A percentile compares a stretch with the other conserved stretches of the same genome.
Conservation (phyloP, 1,284 basidiomycete species). For the Neotropicomus parvogracilis region DNA sequence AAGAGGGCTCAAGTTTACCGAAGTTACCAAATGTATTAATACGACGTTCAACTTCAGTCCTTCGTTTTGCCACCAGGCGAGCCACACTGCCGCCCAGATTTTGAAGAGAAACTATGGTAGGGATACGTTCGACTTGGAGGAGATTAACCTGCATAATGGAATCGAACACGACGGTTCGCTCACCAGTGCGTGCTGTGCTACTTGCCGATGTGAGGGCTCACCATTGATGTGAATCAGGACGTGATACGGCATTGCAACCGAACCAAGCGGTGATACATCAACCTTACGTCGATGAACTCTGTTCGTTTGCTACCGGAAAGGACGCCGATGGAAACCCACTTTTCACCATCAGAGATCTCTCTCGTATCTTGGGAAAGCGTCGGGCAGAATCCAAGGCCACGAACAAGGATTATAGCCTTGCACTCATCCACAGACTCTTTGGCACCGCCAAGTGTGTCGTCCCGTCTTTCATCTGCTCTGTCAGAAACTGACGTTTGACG, state of each 20-base stretch:
- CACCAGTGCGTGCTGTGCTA: constrained; percentile 36
- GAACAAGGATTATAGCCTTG: constrained; percentile 53
- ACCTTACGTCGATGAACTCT: constrained; percentile 51
- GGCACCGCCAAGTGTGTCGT: constrained; percentile 58
- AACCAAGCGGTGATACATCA: constrained; percentile 51
- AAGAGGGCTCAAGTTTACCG: constrained; percentile 58
- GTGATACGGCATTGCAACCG: constrained; percentile 47
- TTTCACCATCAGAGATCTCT: constrained; percentile 54
- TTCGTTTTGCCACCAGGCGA: constrained; percentile 61
- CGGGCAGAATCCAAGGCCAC: constrained; percentile 49
- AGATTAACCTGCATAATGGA: constrained; percentile 67
- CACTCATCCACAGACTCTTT: constrained; percentile 52
- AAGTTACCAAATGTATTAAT: constrained; percentile 39
- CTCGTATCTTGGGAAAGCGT: constrained; percentile 52
- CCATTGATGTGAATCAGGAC: constrained; percentile 39
- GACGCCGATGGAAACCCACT: constrained; percentile 43
- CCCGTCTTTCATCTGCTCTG: not conserved
- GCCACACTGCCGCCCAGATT: constrained; percentile 52
- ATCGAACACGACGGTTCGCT: constrained; percentile 36
- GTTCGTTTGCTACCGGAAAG: constrained; percentile 56
- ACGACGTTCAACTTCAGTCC: constrained; percentile 61
- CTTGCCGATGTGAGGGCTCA: not conserved
- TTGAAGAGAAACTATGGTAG: constrained; percentile 52
- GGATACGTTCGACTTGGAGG: constrained; percentile 59
- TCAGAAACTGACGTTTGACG: not conserved